A percentile compares a stretch with the other conserved stretches of the same genome.
Conservation (phyloP, 129 eudicot genomes). For the Flaveria linearis region DNA sequence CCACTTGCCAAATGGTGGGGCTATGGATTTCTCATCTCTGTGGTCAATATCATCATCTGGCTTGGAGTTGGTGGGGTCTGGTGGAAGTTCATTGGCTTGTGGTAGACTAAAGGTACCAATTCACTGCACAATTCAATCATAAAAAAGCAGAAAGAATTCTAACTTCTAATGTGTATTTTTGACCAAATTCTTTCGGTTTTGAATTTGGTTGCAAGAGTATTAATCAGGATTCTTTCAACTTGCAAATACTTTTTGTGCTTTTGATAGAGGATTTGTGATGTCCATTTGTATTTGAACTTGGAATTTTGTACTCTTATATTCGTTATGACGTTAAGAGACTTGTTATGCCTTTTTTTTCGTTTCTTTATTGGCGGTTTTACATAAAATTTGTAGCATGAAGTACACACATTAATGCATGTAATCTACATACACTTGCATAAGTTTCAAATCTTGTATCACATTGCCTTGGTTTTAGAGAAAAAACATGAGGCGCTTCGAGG, state of each 20-base stretch:
- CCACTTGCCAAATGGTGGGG: constrained; percentile 99
- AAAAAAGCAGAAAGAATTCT: constrained; percentile 16
- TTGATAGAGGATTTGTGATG: constrained; percentile 41
- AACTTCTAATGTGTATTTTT: constrained; percentile 30
- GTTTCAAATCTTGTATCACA: constrained; percentile 8
- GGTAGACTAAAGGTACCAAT: constrained; percentile 48
- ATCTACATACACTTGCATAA: constrained; percentile 1
- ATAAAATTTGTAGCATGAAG: background rate
- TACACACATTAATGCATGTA: background rate
- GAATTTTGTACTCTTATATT: constrained; percentile 26
- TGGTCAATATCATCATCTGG: constrained; percentile 90
- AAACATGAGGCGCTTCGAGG: no score
- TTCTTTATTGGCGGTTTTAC: constrained; percentile 1
- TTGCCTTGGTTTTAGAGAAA: background rate
- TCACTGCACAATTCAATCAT: constrained; percentile 28
- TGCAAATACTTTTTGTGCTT: constrained; percentile 40
- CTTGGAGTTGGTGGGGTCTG: constrained; percentile 98
- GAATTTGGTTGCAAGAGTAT: constrained; percentile 42
- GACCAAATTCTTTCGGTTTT: constrained; percentile 21
- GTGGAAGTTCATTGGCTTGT: constrained; percentile 97
- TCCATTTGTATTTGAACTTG: constrained; percentile 27
- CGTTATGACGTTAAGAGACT: background rate
- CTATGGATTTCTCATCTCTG: constrained; percentile 77
- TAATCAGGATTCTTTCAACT: constrained; percentile 32
- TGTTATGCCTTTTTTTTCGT: background rate